Evolutionary conservation across 345 rosid species (phyloP).

Genomic region (Cardamine occulta): DNA sequence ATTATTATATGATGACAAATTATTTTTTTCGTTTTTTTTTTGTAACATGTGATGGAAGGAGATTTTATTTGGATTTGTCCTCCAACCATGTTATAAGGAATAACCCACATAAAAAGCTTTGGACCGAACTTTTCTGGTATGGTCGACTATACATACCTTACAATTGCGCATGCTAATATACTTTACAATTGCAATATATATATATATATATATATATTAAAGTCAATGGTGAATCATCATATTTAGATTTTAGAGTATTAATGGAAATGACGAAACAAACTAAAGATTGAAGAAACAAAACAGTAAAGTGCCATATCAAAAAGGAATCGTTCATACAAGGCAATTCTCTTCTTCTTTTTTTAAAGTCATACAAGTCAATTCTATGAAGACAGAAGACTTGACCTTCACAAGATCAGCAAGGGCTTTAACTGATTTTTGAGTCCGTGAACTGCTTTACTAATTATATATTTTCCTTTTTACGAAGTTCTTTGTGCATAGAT

Average conservation of each 20-base stretch:
- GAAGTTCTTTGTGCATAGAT: not conserved
- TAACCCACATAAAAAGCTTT: not conserved
- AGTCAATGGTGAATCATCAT: not conserved
- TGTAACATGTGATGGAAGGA: not conserved
- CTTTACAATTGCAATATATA: not conserved
- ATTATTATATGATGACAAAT: not conserved
- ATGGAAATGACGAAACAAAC: conserved; percentile 1
- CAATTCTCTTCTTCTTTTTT: not conserved
- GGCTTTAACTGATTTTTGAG: not conserved
- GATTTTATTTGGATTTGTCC: not conserved
- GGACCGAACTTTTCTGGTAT: conserved; percentile 12
- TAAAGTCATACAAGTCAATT: conserved; percentile 6
- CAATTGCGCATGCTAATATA: conserved; percentile 19
- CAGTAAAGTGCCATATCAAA: not conserved
- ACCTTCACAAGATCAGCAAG: conserved; percentile 3
- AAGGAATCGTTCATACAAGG: conserved; percentile 4
- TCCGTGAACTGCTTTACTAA: not conserved
- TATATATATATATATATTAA: not conserved
- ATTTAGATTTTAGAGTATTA: not conserved
- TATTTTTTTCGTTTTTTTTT: too few relatives aligned
- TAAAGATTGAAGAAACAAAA: not conserved
- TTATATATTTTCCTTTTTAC: not conserved
- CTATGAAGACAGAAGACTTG: not conserved
- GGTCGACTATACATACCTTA: conserved; percentile 3
- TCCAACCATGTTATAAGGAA: conserved; percentile 2